These are phyloP conservation scores for Microthlaspi erraticum DNA, from an alignment of 345 rosid species.

Conservation along the genomic window DNA sequence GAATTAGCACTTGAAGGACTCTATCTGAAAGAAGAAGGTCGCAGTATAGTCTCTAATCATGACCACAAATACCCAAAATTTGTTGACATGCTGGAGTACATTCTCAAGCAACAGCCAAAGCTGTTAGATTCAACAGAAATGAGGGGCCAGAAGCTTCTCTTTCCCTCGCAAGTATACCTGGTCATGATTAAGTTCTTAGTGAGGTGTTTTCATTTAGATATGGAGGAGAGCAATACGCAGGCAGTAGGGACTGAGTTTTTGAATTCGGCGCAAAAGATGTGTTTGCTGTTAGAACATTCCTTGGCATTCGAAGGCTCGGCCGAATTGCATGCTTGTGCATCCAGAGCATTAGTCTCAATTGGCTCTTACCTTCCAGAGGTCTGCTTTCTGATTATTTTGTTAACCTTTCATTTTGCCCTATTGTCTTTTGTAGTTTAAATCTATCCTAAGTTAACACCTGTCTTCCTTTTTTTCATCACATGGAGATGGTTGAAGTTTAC, in stretches of 20 bases:
- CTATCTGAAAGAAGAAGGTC: slow-evolving; percentile 68
- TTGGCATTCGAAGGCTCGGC: slow-evolving; percentile 80
- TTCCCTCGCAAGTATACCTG: slow-evolving; percentile 72
- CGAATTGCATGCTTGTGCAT: slow-evolving; percentile 87
- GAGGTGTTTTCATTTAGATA: slow-evolving; percentile 82
- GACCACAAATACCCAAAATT: slow-evolving; percentile 68
- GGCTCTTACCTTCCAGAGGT: slow-evolving; percentile 89
- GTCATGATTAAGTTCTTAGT: slow-evolving; percentile 80
- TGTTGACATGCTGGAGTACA: slow-evolving; percentile 71
- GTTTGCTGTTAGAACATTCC: slow-evolving; percentile 82
- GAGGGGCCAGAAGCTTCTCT: slow-evolving; percentile 78
- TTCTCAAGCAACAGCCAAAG: slow-evolving; percentile 77
- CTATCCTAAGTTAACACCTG: slow-evolving; percentile 11
- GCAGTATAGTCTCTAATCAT: slow-evolving; percentile 48
- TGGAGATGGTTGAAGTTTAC: slow-evolving; percentile 76
- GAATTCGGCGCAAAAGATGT: slow-evolving; percentile 68
- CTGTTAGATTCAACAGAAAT: slow-evolving; percentile 69
- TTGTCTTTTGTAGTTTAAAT: slow-evolving; percentile 27
- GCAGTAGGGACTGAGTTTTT: slow-evolving; percentile 64
- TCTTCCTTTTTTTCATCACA: slow-evolving; percentile 12
- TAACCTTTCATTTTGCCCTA: slow-evolving; percentile 9
- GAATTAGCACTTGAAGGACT: slow-evolving; percentile 93
- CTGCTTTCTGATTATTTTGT: slow-evolving; percentile 37
- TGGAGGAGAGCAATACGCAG: slow-evolving; percentile 57
- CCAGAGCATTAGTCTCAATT: slow-evolving; percentile 72